These are phyloP conservation scores for Scutellaria baicalensis DNA, from an alignment of 257 asterid species.

Conservation along the genomic window DNA sequence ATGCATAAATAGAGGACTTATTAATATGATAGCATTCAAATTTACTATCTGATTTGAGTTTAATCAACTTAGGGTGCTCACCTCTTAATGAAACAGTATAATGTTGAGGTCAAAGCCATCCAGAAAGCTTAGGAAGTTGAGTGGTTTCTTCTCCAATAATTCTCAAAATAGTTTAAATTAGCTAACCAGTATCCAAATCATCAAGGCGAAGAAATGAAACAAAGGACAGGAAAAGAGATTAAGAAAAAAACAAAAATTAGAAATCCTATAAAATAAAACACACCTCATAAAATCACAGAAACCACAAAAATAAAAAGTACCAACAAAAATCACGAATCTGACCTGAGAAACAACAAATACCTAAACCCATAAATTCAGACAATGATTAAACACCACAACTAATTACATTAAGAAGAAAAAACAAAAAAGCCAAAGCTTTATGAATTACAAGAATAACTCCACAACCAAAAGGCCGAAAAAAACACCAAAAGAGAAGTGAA, in stretches of 20 bases:
- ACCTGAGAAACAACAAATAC: neutral
- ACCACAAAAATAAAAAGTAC: slow-evolving; percentile 7
- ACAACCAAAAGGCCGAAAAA: neutral
- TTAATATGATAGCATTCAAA: neutral
- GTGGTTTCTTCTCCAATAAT: neutral
- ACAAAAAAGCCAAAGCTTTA: slow-evolving; percentile 1
- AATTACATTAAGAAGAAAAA: neutral
- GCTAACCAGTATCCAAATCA: neutral
- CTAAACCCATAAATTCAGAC: neutral
- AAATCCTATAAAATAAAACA: neutral
- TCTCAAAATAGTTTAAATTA: neutral
- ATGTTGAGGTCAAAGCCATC: neutral
- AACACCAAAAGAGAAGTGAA: neutral
- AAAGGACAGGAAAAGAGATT: neutral
- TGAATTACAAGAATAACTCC: slow-evolving; percentile 16
- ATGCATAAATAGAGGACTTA: neutral
- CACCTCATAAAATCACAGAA: neutral
- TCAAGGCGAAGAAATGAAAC: neutral
- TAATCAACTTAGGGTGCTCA: neutral
- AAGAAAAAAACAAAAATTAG: neutral
- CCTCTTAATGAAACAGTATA: neutral
- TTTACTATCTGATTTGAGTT: neutral
- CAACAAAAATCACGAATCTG: neutral
- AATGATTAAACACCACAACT: neutral
- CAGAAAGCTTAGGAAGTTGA: neutral